Conservation (phyloP, 192 early-diverging fungal species). For the Chytriomyces hyalinus region DNA sequence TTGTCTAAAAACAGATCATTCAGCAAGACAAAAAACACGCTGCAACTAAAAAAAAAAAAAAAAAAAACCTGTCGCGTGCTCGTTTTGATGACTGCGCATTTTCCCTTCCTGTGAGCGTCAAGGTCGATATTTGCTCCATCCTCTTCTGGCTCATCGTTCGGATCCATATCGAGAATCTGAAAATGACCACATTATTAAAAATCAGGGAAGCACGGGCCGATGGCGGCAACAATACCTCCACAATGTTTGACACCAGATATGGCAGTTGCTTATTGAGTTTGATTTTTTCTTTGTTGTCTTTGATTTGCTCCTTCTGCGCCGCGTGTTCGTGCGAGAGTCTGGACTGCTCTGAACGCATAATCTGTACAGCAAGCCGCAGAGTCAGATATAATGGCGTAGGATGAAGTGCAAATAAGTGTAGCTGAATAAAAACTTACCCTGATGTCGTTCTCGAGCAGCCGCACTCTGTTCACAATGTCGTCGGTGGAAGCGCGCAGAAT, state of each 20-base stretch:
- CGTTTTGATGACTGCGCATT: constrained; percentile 97
- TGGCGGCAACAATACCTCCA: constrained; percentile 71
- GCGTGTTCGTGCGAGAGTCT: constrained; percentile 89
- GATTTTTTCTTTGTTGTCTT: constrained; percentile 98
- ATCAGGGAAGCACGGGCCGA: background rate
- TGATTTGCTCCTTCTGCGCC: constrained; percentile 88
- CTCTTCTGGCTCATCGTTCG: constrained; percentile 88
- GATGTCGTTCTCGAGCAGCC: constrained; percentile 96
- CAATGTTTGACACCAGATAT: constrained; percentile 94
- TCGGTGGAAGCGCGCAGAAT: constrained; percentile 87
- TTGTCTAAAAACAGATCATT: constrained; percentile 64
- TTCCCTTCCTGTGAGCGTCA: constrained; percentile 91
- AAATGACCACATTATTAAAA: background rate
- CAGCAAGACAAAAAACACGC: background rate
- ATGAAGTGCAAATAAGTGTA: background rate
- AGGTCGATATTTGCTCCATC: constrained; percentile 94
- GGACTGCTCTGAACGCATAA: constrained; percentile 88
- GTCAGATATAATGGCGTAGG: background rate
- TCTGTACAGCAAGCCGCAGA: constrained; percentile 42
- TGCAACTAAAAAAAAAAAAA: background rate
- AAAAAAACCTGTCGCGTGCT: constrained; percentile 86
- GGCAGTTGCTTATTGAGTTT: constrained; percentile 97
- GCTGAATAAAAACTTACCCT: constrained; percentile 62
- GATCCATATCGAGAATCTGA: constrained; percentile 88
- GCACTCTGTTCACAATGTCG: constrained; percentile 89